These are phyloP conservation scores for Hippophae gyantsensis DNA, from an alignment of 306 rosid species.

Conservation along the genomic window DNA sequence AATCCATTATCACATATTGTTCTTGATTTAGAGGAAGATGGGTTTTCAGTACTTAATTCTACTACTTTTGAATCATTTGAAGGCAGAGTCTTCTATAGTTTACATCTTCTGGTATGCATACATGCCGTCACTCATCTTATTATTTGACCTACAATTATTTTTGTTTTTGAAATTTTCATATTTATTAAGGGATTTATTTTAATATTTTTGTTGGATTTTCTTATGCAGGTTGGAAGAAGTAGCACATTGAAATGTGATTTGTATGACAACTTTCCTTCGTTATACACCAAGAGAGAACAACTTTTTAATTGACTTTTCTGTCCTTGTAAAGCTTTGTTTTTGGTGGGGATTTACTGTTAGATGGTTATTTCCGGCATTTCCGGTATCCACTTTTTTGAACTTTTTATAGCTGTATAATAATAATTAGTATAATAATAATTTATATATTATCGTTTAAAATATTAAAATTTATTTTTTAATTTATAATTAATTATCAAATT, in stretches of 20 bases:
- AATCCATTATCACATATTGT: conserved; percentile 38
- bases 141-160: neutral
- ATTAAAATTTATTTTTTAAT: no score
- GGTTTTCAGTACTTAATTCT: conserved; percentile 35
- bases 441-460: no score
- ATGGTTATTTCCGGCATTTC: no score
- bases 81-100: conserved; percentile 37
- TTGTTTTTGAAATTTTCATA: no score
- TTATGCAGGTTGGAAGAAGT: conserved; percentile 13
- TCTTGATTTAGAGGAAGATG: conserved; percentile 39
- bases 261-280: conserved; percentile 5
- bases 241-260: conserved; percentile 13
- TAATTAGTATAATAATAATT: no score
- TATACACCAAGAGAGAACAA: conserved; percentile 1
- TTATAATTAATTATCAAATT: no score
- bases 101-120: conserved; percentile 41
- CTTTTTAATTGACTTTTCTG: neutral
- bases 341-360: no score
- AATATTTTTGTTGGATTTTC: neutral
- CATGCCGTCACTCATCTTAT: neutral
- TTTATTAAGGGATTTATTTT: no score
- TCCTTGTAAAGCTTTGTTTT: no score
- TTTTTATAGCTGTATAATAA: no score
- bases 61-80: conserved; percentile 46
- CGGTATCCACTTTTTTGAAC: no score